phyloP scores from a whole-genome alignment of 2,329 filamentous ascomycete species.

The Hortaea sp. region DNA sequence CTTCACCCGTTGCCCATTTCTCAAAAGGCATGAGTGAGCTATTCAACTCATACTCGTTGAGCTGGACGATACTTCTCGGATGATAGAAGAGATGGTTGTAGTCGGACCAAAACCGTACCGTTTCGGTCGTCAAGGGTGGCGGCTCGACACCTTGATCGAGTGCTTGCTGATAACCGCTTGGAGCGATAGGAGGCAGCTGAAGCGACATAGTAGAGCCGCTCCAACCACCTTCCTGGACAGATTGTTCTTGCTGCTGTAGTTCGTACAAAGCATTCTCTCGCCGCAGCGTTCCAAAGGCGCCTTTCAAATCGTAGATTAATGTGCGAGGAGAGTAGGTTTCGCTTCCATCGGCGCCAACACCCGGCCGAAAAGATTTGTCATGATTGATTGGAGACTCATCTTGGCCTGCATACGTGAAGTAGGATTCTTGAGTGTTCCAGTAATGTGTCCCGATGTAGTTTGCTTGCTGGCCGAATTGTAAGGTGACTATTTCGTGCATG shows the following conservation, averaged over 20 bases:
- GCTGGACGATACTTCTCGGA: conserved; percentile 73
- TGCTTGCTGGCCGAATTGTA: conserved; percentile 85
- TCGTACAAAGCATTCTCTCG: conserved; percentile 87
- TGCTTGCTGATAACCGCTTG: conserved; percentile 66
- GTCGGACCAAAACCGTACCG: conserved; percentile 94
- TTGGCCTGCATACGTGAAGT: conserved; percentile 78
- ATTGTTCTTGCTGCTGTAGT: conserved; percentile 34
- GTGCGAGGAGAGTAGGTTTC: conserved; percentile 91
- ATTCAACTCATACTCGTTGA: conserved; percentile 78
- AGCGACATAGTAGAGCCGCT: conserved; percentile 58
- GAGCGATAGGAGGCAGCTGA: conserved; percentile 55
- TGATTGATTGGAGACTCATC: conserved; percentile 62
- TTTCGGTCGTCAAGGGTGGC: conserved; percentile 54
- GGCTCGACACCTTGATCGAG: conserved; percentile 61
- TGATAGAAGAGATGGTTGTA: conserved; percentile 90
- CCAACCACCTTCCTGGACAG: conserved; percentile 38
- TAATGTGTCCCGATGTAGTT: conserved; percentile 95
- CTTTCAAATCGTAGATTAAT: conserved; percentile 90
- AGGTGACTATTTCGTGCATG: conserved; percentile 92
- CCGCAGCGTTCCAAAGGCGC: conserved; percentile 77
- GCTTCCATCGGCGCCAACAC: conserved; percentile 68
- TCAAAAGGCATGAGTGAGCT: conserved; percentile 75
- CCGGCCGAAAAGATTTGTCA: conserved; percentile 79
- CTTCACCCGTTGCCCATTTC: conserved; percentile 61
- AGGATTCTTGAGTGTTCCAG: conserved; percentile 98